phyloP scores from a whole-genome alignment of 345 rosid species.

The Moricandia arvensis region DNA sequence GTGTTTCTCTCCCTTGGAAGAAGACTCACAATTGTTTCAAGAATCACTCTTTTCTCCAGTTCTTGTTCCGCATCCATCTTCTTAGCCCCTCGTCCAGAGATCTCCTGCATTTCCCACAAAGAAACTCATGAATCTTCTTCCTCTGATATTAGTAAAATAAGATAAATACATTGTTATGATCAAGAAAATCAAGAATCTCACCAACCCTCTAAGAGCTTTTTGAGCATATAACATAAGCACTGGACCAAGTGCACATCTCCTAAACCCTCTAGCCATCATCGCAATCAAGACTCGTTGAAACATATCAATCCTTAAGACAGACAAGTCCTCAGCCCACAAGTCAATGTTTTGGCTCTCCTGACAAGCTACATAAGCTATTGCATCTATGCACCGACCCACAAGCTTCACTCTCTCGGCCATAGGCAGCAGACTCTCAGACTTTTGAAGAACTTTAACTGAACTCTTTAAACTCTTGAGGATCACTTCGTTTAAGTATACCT shows the following conservation, averaged over 20 bases:
- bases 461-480: slow-evolving; percentile 59
- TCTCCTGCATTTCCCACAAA: slow-evolving; percentile 47
- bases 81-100: slow-evolving; percentile 58
- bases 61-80: slow-evolving; percentile 65
- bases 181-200: slow-evolving; percentile 44
- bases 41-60: slow-evolving; percentile 68
- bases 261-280: slow-evolving; percentile 76
- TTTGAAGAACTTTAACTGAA: slow-evolving; percentile 58
- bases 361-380: slow-evolving; percentile 62
- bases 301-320: slow-evolving; percentile 61
- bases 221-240: slow-evolving; percentile 83
- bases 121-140: not conserved
- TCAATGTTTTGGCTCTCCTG: slow-evolving; percentile 58
- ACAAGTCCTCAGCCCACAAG: slow-evolving; percentile 86
- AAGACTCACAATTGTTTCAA: slow-evolving; percentile 85
- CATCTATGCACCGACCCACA: slow-evolving; percentile 67
- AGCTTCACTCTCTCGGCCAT: slow-evolving; percentile 73
- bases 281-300: slow-evolving; percentile 75
- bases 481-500: slow-evolving; percentile 71
- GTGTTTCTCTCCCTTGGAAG: slow-evolving; percentile 68
- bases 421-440: slow-evolving; percentile 52
- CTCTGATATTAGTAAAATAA: not conserved
- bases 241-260: slow-evolving; percentile 67
- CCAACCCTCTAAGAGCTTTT: slow-evolving; percentile 90
- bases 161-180: not conserved